These are phyloP conservation scores for Phytophthora nicotianae DNA, from an alignment of 352 stramenopile species.

Conservation along the genomic window DNA sequence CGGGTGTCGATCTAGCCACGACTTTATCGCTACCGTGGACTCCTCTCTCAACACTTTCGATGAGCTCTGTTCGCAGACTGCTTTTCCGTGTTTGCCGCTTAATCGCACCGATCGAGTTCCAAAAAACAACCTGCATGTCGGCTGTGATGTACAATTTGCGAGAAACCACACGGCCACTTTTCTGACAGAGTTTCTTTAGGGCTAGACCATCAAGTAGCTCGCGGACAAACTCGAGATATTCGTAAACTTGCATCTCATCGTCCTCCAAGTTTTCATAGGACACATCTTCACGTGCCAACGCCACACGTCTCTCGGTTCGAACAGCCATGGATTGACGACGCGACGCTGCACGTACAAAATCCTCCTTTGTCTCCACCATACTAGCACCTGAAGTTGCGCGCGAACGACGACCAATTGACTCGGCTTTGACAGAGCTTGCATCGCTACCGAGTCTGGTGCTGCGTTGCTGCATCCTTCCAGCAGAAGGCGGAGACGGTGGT, in stretches of 20 bases:
- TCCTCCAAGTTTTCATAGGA: constrained; percentile 67
- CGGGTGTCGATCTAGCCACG: constrained; percentile 4
- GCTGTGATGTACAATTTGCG: constrained; percentile 62
- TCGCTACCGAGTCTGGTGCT: not conserved
- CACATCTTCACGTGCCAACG: constrained; percentile 55
- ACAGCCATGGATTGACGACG: constrained; percentile 51
- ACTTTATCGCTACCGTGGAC: constrained; percentile 39
- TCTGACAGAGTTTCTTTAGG: constrained; percentile 72
- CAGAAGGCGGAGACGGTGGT: constrained; percentile 9
- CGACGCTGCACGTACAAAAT: constrained; percentile 41
- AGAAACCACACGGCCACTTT: constrained; percentile 61
- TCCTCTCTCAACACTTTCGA: constrained; percentile 58
- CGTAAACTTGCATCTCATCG: constrained; percentile 67
- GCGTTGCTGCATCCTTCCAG: constrained; percentile 3
- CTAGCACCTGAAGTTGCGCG: not conserved
- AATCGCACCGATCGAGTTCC: constrained; percentile 56
- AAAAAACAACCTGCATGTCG: constrained; percentile 56
- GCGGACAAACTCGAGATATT: constrained; percentile 77
- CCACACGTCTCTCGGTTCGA: constrained; percentile 51
- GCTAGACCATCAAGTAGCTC: constrained; percentile 61
- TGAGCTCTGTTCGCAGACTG: constrained; percentile 44
- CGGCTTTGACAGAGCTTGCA: constrained; percentile 12
- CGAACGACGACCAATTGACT: constrained; percentile 8
- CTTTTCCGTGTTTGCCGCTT: constrained; percentile 56
- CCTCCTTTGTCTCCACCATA: constrained; percentile 29